Base-by-base conservation (phyloP, 352 stramenopile species). In the Thalassiosira livingstoniorum region DNA sequence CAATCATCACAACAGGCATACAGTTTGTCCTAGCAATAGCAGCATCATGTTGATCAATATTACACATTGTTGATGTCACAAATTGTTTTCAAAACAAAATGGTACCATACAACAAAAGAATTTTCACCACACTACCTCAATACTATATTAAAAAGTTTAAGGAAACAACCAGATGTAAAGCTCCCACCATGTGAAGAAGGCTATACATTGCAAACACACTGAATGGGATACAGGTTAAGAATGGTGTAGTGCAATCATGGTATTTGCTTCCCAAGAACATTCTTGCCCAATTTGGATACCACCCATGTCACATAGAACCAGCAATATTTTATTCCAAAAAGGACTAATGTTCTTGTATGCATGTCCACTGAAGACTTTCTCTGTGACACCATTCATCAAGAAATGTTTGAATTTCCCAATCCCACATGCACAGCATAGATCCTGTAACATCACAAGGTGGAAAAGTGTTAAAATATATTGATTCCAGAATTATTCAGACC, bases 31-130 rank as follows among this genome's bases (percentile, higher is more conserved):
- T 67, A 45, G 58, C 58, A n/a, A n/a, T 47, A 29, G 58, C 58
- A 42, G 58, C 58, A 35, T 4, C 58, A 47, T 13, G 25, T n/a
- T 10, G 58, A 29, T 29, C 11, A 23, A 29, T 13, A 15, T 18
- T 71, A 31, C 10, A 5, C 25, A 71, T 71, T 32, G 7, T 71
- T 25, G 62, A 71, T 32, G 62, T 71, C 21, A 4, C 13, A 4
- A 71, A 71, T 55, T 71, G 31, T 35, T 71, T 71, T 35, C 62
- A 74, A 58, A 74, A 63, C 37, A 62, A 32, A 43, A 18, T 62
- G 42, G 32, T 74, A 3, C 65, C 65, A 63, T 10, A 25, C 15
- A 32, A 63, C 29, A 13, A 74, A 63, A 29, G 65, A 3, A 11
- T 63, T 35, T 74, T 47, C 27, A 39, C 43, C 21, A 61, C 66